A percentile compares a stretch with the other conserved stretches of the same genome.
Evolutionary conservation across 176 grass and related monocot species (phyloP).

Genomic region (Aegilops umbellulata): DNA sequence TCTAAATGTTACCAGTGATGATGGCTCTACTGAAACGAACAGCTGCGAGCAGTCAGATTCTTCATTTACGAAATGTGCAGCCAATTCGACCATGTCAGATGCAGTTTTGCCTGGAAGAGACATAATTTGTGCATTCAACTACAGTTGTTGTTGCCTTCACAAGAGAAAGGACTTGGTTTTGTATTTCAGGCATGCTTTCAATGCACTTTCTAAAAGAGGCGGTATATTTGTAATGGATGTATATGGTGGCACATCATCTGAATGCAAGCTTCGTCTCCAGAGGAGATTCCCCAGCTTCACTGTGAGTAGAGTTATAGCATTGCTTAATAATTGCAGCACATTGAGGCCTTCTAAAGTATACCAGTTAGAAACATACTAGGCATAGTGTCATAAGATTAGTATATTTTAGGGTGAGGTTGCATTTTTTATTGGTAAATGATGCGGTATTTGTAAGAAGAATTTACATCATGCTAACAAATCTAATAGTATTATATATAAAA

Average conservation of each 20-base stretch:
- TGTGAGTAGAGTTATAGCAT: constrained; percentile 42
- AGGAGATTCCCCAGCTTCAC: constrained; percentile 75
- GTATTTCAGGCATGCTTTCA: constrained; percentile 75
- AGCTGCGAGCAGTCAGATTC: neutral
- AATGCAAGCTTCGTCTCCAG: constrained; percentile 78
- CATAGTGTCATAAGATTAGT: neutral
- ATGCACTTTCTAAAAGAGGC: constrained; percentile 64
- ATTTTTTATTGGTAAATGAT: neutral
- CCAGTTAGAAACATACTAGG: neutral
- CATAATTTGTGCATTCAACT: constrained; percentile 98
- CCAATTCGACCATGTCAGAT: constrained; percentile 45
- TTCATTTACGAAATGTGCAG: constrained; percentile 7
- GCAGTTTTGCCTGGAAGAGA: constrained; percentile 65
- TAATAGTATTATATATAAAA: neutral
- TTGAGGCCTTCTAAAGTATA: neutral
- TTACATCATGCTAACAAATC: neutral
- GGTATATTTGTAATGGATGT: constrained; percentile 97
- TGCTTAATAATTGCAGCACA: neutral
- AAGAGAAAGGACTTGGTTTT: constrained; percentile 77
- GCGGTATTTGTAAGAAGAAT: neutral
- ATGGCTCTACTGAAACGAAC: constrained; percentile 24
- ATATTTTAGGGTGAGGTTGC: neutral
- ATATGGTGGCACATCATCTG: constrained; percentile 87
- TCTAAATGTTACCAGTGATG: constrained; percentile 34
- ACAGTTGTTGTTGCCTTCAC: constrained; percentile 94